phyloP scores from a whole-genome alignment of 306 rosid genomes.

The Castanospermum australe region DNA sequence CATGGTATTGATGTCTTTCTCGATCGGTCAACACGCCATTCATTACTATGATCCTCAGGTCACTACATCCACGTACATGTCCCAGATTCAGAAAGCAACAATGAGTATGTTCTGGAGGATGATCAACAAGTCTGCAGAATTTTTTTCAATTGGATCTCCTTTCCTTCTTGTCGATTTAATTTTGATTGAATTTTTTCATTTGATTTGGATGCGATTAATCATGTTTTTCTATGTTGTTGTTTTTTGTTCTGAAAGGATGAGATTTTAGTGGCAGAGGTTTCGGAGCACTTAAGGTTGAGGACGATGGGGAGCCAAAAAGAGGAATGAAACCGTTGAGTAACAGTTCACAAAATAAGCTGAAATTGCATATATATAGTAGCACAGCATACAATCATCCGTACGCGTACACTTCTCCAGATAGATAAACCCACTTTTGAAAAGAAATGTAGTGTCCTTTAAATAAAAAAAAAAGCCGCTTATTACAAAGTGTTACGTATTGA shows the following conservation, averaged over 20 bases:
- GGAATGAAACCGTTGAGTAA: conserved; percentile 36
- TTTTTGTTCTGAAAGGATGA: conserved; percentile 49
- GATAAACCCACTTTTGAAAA: too few relatives aligned
- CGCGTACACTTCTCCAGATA: not conserved
- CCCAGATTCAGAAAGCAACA: not conserved
- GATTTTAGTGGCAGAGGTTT: conserved; percentile 71
- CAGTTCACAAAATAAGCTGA: conserved; percentile 5
- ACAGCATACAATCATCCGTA: not conserved
- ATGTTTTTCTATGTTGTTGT: conserved; percentile 8
- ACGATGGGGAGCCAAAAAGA: conserved; percentile 24
- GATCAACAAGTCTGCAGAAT: not conserved
- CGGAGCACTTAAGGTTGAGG: conserved; percentile 57
- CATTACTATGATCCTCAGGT: not conserved
- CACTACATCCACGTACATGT: not conserved
- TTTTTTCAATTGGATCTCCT: not conserved
- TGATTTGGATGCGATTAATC: not conserved
- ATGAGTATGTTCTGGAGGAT: not conserved
- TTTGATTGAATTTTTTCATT: not conserved
- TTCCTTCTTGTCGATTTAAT: not conserved
- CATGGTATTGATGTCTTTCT: too few relatives aligned
- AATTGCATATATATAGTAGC: not conserved
- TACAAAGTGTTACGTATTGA: too few relatives aligned
- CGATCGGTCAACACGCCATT: not conserved
- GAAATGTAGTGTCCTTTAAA: too few relatives aligned
- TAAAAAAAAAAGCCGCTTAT: too few relatives aligned